Base-by-base conservation (phyloP, 305 asterid species). In the Ajuga reptans region DNA sequence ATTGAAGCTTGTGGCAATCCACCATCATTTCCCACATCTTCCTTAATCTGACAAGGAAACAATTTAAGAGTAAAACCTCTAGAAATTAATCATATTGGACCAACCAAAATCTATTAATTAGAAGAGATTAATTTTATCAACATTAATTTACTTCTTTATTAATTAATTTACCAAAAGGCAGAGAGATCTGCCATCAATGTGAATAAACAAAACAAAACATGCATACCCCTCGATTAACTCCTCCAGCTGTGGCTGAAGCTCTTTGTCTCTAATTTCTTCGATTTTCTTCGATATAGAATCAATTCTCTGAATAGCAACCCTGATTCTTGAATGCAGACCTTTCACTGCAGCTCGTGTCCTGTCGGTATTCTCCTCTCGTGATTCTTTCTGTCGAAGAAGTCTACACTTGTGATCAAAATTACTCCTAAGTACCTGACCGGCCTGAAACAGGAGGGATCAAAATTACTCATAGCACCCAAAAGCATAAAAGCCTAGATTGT, bases 181-280 rank as follows among this genome's bases (percentile, higher is more conserved):
- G 15, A 64, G 33, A 36, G 36, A 15, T 33, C 34, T 27, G 50
- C 15, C 31, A 43, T n/a, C 24, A 46, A 50, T 2, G 47, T 39
- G 54, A 53, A 56, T 53, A 42, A 61, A 8, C 14, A 36, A 4
- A 58, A 1, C 58, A 61, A 63, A 47, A 42, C 2, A 33, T 4
- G 72, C 88, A 34, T 87, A 89, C 99, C 99, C 97, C 68, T 86
- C 95, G 17, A 93, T 90, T 81, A 93, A 82, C 83, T 93, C 99
- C 84, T 93, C 97, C 10, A 93, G 91, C 79, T 93, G 99, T 56
- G 96, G 99, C 77, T 90, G 97, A 56, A 93, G 96, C 77, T 93
- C 97, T 34, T 79, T 72, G 69, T 93, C 99, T 81, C 99, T 82
- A 61, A 93, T 82, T 56, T 90, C 99, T 82, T 93, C 97, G 0